phyloP scores from a whole-genome alignment of 2,329 filamentous ascomycete species.

The Xylaria sp. region DNA sequence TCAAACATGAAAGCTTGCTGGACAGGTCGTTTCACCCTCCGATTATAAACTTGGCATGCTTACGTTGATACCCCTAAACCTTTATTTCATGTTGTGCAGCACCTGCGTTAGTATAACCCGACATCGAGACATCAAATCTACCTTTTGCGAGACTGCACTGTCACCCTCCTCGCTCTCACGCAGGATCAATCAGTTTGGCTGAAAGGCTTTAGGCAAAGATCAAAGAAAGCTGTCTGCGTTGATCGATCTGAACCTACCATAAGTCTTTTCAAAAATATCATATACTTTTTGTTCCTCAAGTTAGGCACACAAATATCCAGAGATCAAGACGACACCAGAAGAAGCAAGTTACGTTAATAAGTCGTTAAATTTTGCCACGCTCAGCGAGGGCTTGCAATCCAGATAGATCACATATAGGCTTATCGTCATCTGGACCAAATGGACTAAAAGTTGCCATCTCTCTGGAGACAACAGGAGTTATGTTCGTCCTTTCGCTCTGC shows the following conservation, averaged over 20 bases:
- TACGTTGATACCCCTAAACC: no score
- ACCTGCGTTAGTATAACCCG: neutral
- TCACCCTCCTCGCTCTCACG: neutral
- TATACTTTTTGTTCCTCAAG: neutral
- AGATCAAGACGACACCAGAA: neutral
- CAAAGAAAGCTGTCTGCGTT: neutral
- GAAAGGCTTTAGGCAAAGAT: neutral
- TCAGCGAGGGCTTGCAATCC: constrained; percentile 42
- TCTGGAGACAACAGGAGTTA: constrained; percentile 20
- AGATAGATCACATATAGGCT: constrained; percentile 42
- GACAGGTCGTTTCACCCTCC: neutral
- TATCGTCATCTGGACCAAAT: constrained; percentile 34
- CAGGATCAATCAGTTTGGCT: no score
- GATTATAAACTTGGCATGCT: neutral
- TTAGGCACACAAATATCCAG: neutral
- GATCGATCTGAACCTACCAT: neutral
- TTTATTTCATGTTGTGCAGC: neutral
- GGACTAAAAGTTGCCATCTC: constrained; percentile 38
- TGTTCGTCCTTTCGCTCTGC: constrained; percentile 10
- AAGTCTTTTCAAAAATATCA: neutral
- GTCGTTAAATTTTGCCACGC: constrained; percentile 24
- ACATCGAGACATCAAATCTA: neutral
- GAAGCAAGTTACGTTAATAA: neutral
- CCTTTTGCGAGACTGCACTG: neutral
- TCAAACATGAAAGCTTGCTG: neutral